Evolutionary conservation across 805 yeast species (phyloP), one percentile per base, ranked within the genome.

Genomic region (Yamadazyma tumulicola): DNA sequence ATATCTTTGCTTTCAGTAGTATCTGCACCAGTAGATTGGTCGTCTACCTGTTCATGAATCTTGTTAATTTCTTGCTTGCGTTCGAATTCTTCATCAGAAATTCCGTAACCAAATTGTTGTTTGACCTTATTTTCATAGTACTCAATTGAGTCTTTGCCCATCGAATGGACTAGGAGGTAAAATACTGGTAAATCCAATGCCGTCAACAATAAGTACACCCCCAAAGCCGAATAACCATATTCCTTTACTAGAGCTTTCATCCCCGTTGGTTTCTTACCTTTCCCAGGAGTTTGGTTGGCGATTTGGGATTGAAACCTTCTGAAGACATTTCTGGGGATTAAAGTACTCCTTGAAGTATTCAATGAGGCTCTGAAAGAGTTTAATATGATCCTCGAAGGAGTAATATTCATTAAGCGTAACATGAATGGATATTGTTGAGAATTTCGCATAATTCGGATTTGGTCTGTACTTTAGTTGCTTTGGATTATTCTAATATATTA

Each of bases 221-320:
- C 95, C 10, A 91, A 62, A 0, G 96, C 97, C 12, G 94, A 77
- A 65, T 83, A 87, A 0, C 98, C 98, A 57, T 93, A 93, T 52
- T 85, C 82, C 52, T 84, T 81, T 51, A 85, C 72, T 43, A 93
- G 67, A 8, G 75, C 80, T 55, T 77, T 85, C 22, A 76, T 57
- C 10, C 79, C 79, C 1, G 62, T 55, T 13, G 69, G 60, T 33
- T 67, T 62, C 41, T 51, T 59, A 7, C 10, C 13, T 4, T 16
- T 5, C 22, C 14, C 6, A 10, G n/a, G 26, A 28, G 14, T 19
- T 20, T 12, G 31, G 30, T 32, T 20, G 2, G 48, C 27, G 10
- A 32, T 39, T 8, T 49, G 45, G 13, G 55, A 43, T 35, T 54
- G 57, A 19, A 49, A 29, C 13, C 38, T 29, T 18, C 19, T 23